Percentiles rank a stretch among this genome's conserved stretches.
phyloP scores from a whole-genome alignment of 768 basidiomycete genomes.

The Trametes maxima region DNA sequence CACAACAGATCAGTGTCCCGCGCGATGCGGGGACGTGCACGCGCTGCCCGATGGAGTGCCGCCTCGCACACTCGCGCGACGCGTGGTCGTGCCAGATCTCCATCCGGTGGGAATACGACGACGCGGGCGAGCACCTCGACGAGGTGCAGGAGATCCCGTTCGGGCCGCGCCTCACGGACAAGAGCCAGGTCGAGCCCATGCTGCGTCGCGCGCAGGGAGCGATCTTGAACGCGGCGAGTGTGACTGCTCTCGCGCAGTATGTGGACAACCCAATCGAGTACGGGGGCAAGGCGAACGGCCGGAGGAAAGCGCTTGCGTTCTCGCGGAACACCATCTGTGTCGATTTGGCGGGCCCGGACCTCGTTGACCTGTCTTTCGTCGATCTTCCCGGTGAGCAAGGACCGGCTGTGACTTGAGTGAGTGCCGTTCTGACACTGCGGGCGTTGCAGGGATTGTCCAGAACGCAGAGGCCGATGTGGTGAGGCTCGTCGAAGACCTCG shows the following conservation, averaged over 20 bases:
- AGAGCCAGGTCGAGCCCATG: slow-evolving; percentile 48
- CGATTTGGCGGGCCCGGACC: slow-evolving; percentile 32
- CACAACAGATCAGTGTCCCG: slow-evolving; percentile 47
- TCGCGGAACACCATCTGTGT: slow-evolving; percentile 35
- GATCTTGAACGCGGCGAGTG: slow-evolving; percentile 40
- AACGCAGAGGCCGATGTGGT: slow-evolving; percentile 28
- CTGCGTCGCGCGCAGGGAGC: slow-evolving; percentile 64
- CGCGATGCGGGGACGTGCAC: slow-evolving; percentile 53
- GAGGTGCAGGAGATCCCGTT: slow-evolving; percentile 41
- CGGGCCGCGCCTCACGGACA: slow-evolving; percentile 44
- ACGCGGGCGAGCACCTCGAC: slow-evolving; percentile 30
- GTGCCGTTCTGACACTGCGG: slow-evolving; percentile 13
- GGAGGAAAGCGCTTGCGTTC: slow-evolving; percentile 25
- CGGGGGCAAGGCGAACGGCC: background rate
- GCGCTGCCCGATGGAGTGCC: slow-evolving; percentile 41
- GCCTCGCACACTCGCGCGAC: slow-evolving; percentile 28
- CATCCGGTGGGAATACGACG: slow-evolving; percentile 45
- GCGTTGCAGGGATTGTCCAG: slow-evolving; percentile 28
- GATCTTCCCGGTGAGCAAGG: slow-evolving; percentile 36
- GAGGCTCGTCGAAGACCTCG: slow-evolving; percentile 57
- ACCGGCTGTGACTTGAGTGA: slow-evolving; percentile 26
- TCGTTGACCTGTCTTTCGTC: slow-evolving; percentile 37
- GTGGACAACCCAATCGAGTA: background rate
- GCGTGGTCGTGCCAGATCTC: slow-evolving; percentile 42
- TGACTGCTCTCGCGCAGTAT: background rate